Percentiles rank a stretch among this genome's conserved stretches.
phyloP scores from a whole-genome alignment of 768 basidiomycete genomes.

The Pulveroboletus frians region DNA sequence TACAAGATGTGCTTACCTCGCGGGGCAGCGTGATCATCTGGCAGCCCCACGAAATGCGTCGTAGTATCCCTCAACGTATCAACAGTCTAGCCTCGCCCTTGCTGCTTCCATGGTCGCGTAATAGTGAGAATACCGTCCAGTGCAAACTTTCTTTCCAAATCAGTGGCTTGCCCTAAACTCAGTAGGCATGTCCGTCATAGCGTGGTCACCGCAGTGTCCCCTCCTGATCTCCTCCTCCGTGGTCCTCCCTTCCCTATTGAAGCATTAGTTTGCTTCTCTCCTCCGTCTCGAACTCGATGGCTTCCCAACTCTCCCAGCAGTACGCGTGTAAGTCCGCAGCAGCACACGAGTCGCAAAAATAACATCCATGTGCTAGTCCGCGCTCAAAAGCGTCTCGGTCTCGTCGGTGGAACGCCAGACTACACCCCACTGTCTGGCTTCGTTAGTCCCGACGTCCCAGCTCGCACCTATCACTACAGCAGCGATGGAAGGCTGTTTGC shows the following conservation, averaged over 20 bases:
- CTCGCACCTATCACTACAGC: slow-evolving; percentile 77
- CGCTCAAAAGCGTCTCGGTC: slow-evolving; percentile 89
- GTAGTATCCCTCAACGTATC: no score
- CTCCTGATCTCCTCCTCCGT: slow-evolving; percentile 21
- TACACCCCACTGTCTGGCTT: slow-evolving; percentile 65
- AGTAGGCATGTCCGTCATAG: not conserved
- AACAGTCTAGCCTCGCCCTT: no score
- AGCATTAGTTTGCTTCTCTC: slow-evolving; percentile 81
- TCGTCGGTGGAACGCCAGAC: slow-evolving; percentile 76
- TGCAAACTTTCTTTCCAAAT: no score
- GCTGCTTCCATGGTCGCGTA: no score
- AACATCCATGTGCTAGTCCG: slow-evolving; percentile 51
- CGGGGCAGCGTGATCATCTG: no score
- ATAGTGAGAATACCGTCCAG: no score
- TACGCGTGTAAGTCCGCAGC: slow-evolving; percentile 66
- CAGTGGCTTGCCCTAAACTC: slow-evolving; percentile 13
- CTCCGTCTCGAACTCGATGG: slow-evolving; percentile 46
- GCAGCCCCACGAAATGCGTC: no score
- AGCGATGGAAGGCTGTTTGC: slow-evolving; percentile 84
- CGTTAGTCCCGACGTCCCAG: slow-evolving; percentile 60
- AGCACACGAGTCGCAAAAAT: slow-evolving; percentile 3
- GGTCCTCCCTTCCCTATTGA: slow-evolving; percentile 32
- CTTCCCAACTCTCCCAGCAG: slow-evolving; percentile 73
- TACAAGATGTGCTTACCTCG: no score
- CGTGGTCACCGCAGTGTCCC: slow-evolving; percentile 15